Conservation (phyloP, 164 flowering plant genomes). For the Taxillus chinensis region DNA sequence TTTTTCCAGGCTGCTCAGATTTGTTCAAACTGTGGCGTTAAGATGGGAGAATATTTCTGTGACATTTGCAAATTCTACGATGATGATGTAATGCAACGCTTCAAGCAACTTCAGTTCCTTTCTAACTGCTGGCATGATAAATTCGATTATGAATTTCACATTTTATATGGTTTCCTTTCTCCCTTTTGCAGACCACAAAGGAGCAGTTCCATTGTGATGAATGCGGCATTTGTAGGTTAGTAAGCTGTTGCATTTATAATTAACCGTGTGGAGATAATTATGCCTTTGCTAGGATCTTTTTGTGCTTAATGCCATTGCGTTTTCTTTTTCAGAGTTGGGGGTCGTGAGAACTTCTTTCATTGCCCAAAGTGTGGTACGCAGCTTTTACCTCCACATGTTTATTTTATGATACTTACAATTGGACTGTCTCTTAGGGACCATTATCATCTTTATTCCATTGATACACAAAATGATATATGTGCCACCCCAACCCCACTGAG, state of each 20-base stretch:
- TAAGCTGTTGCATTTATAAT: not conserved
- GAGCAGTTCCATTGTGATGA: constrained; percentile 37
- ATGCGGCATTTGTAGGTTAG: constrained; percentile 45
- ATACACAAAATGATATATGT: no score
- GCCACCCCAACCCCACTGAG: no score
- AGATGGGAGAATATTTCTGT: constrained; percentile 65
- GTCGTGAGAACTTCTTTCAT: constrained; percentile 35
- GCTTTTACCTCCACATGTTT: not conserved
- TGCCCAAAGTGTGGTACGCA: constrained; percentile 32
- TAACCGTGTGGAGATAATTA: no score
- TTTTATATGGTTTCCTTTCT: not conserved
- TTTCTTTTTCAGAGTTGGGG: constrained; percentile 29
- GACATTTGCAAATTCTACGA: constrained; percentile 53
- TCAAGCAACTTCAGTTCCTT: not conserved
- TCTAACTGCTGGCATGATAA: not conserved
- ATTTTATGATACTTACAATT: no score
- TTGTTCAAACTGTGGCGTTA: constrained; percentile 50
- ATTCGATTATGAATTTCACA: not conserved
- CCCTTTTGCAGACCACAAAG: constrained; percentile 18
- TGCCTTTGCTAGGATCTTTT: not conserved
- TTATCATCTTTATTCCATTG: no score
- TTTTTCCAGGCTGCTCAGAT: constrained; percentile 36
- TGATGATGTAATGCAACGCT: constrained; percentile 36
- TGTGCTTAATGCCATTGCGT: not conserved
- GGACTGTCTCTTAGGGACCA: no score